Evolutionary conservation across 2,329 filamentous ascomycete species (phyloP), one percentile per base, ranked within the genome.

Genomic region (Zasmidium cellare): DNA sequence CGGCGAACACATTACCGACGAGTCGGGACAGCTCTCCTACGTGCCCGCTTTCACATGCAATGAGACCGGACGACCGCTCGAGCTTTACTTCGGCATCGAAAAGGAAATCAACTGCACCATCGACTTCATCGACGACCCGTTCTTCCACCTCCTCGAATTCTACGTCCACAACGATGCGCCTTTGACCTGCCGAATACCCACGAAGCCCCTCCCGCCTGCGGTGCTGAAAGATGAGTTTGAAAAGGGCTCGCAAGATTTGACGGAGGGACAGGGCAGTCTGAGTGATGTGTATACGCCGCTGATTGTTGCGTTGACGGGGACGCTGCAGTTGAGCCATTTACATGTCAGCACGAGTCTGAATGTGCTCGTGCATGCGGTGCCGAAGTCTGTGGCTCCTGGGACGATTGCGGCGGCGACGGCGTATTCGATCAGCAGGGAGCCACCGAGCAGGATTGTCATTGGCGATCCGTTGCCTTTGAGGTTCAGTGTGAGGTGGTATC

Each of bases 111-210:
- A 93, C 78, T 94, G 90, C 80, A 94, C 90, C 55, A 87, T 94
- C 68, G 80, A 88, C 71, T 83, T 90, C 76, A 82, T 93, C 68
- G 82, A 84, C 68, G 90, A 93, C 72, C 84, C 88, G 44, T 88
- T 92, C 81, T 94, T 91, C 81, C 90, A 94, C 76, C 84, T 93
- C 52, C 87, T 93, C 78, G 90, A 97, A 78, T 97, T 97, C 82
- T 97, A 97, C 82, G 88, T 97, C 74, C 94, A 97, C 82, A 92
- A 89, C 79, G 94, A 99, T 76, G 92, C 92, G 18, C 94, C 94
- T 9, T 82, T 97, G 51, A 87, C 91, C 55, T 99, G 94, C 76
- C 92, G 94, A 53, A 85, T 97, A 14, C 91, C 93, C 24, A 85
- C 91, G 0, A 87, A 88, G 7, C 93, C 93, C 0, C 76, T 85